phyloP scores from a whole-genome alignment of 257 asterid genomes.

The Lavandula angustifolia region DNA sequence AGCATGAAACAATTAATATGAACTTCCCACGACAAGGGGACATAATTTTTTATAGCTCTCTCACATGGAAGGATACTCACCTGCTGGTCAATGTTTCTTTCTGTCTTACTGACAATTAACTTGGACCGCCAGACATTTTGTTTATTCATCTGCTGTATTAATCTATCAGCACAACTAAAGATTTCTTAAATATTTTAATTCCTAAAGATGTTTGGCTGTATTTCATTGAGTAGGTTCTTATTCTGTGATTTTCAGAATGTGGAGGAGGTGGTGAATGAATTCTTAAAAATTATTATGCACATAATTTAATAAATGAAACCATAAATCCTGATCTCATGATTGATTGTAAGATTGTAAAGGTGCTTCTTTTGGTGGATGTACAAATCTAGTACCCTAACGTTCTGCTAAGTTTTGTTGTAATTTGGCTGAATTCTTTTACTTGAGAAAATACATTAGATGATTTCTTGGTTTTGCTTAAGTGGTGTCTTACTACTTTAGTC shows the following conservation, averaged over 20 bases:
- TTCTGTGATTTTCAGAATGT: not conserved
- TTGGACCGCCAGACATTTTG: not conserved
- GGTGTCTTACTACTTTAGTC: not conserved
- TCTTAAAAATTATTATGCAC: too few species aligned
- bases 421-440: slow-evolving; percentile 1
- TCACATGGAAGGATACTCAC: not conserved
- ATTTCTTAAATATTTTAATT: not conserved
- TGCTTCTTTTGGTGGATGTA: too few species aligned
- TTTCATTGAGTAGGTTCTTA: not conserved
- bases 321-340: too few species aligned
- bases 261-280: not conserved
- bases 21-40: slow-evolving; percentile 29
- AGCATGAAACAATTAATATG: slow-evolving; percentile 1
- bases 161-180: not conserved
- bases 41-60: slow-evolving; percentile 24
- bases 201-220: not conserved
- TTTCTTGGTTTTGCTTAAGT: slow-evolving; percentile 1
- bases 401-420: not conserved
- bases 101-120: not conserved
- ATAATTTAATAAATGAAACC: too few species aligned
- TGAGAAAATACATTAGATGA: not conserved
- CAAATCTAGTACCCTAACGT: too few species aligned
- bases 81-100: not conserved
- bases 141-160: not conserved
- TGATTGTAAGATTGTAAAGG: too few species aligned